phyloP scores from a whole-genome alignment of 441 rosid genomes.

The Cnidoscolus chayamansa region DNA sequence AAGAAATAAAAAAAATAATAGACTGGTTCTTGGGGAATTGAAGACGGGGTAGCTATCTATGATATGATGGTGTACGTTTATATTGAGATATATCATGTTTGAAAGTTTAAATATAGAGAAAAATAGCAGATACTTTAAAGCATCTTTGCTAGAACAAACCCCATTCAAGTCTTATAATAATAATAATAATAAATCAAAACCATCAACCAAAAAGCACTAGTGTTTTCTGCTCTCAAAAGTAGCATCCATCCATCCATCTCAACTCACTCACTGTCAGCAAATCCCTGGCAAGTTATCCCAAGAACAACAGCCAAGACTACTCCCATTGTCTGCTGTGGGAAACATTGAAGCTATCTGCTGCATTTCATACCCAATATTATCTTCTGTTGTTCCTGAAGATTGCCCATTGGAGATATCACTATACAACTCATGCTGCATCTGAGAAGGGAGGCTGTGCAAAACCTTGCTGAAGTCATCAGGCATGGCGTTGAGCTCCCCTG shows the following conservation, averaged over 20 bases:
- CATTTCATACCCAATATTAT: constrained; percentile 54
- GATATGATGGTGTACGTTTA: background rate
- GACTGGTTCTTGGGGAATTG: too few relatives aligned
- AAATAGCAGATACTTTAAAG: constrained; percentile 8
- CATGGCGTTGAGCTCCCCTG: constrained; percentile 32
- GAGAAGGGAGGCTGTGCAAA: constrained; percentile 26
- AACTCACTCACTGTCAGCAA: constrained; percentile 30
- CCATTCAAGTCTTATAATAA: constrained; percentile 9
- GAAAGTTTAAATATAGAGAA: background rate
- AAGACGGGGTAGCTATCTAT: too few relatives aligned
- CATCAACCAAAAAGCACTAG: constrained; percentile 2
- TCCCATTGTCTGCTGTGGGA: constrained; percentile 38
- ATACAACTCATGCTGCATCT: constrained; percentile 38
- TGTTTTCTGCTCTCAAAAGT: constrained; percentile 2
- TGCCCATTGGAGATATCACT: constrained; percentile 49
- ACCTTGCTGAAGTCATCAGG: constrained; percentile 48
- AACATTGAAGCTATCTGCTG: constrained; percentile 63
- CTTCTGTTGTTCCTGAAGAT: constrained; percentile 54
- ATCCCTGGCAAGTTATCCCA: constrained; percentile 61
- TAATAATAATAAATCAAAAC: constrained; percentile 9
- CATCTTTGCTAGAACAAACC: constrained; percentile 11
- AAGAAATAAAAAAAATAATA: too few relatives aligned
- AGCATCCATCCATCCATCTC: background rate
- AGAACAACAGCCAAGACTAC: constrained; percentile 35
- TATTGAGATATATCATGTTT: background rate